Conservation (phyloP, 257 asterid genomes). For the Scutellaria minor region DNA sequence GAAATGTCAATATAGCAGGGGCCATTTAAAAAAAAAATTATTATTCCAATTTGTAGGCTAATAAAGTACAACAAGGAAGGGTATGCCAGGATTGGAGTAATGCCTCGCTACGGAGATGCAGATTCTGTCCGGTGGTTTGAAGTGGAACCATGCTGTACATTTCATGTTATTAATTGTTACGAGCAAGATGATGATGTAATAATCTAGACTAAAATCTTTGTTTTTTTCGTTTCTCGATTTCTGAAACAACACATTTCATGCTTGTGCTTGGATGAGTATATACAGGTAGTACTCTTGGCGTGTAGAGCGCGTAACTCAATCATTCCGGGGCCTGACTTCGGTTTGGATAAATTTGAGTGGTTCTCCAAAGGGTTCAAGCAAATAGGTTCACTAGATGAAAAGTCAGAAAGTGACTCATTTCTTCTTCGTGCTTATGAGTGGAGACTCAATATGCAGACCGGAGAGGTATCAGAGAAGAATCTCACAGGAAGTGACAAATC, state of each 20-base stretch:
- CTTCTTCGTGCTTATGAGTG: constrained; percentile 60
- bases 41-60: constrained; percentile 41
- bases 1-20: not conserved
- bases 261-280: constrained; percentile 3
- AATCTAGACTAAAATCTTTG: not conserved
- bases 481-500: constrained; percentile 55
- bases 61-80: constrained; percentile 52
- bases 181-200: constrained; percentile 67
- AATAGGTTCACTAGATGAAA: constrained; percentile 16
- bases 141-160: constrained; percentile 60
- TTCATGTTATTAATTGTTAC: constrained; percentile 73
- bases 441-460: constrained; percentile 60
- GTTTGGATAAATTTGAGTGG: constrained; percentile 57
- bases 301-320: constrained; percentile 59
- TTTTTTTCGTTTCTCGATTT: not conserved
- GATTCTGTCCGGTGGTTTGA: constrained; percentile 68
- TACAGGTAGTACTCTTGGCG: constrained; percentile 61
- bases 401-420: constrained; percentile 36
- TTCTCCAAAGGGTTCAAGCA: constrained; percentile 55
- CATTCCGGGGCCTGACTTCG: constrained; percentile 72
- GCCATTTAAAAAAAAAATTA: too few relatives aligned
- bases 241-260: not conserved
- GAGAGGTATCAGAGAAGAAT: constrained; percentile 55
- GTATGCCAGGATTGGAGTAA: constrained; percentile 71
- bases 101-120: constrained; percentile 84